These are phyloP conservation scores for Talaromyces sp. DNA, from an alignment of 2,329 filamentous ascomycete genomes.

Conservation along the genomic window DNA sequence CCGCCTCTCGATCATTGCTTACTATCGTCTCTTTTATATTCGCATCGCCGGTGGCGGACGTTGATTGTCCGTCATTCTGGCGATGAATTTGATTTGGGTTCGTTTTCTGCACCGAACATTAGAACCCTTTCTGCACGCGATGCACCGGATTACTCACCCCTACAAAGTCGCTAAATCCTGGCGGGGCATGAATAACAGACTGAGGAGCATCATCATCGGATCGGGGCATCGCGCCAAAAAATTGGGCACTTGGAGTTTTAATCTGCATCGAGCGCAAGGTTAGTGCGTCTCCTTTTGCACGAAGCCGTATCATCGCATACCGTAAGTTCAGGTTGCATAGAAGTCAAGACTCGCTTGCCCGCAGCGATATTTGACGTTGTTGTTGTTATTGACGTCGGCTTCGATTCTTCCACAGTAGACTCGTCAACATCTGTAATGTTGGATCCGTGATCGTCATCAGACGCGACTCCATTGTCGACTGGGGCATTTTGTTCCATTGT, in stretches of 20 bases:
- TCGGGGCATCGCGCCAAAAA: slow-evolving; percentile 24
- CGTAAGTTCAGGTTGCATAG: slow-evolving; percentile 20
- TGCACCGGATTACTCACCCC: slow-evolving; percentile 24
- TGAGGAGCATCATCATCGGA: slow-evolving; percentile 63
- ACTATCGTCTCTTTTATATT: slow-evolving; percentile 10
- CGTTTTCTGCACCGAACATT: slow-evolving; percentile 6
- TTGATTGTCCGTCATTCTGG: slow-evolving; percentile 4
- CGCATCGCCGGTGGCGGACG: neutral
- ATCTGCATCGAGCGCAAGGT: slow-evolving; percentile 23
- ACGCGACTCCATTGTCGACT: neutral
- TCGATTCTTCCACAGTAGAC: neutral
- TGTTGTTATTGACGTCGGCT: neutral
- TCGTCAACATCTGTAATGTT: neutral
- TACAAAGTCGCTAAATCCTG: slow-evolving; percentile 78
- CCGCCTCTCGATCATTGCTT: neutral
- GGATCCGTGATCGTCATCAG: slow-evolving; percentile 5
- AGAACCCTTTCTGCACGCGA: neutral
- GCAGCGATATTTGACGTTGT: slow-evolving; percentile 5
- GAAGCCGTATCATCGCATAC: slow-evolving; percentile 18
- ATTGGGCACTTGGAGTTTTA: slow-evolving; percentile 22
- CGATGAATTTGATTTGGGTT: slow-evolving; percentile 1
- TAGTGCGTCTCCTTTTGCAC: slow-evolving; percentile 1
- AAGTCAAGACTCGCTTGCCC: slow-evolving; percentile 7
- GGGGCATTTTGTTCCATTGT: slow-evolving; percentile 1
- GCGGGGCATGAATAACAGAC: slow-evolving; percentile 86